Base-by-base conservation (phyloP, 1,284 basidiomycete genomes). In the Hymenochaete sp. region DNA sequence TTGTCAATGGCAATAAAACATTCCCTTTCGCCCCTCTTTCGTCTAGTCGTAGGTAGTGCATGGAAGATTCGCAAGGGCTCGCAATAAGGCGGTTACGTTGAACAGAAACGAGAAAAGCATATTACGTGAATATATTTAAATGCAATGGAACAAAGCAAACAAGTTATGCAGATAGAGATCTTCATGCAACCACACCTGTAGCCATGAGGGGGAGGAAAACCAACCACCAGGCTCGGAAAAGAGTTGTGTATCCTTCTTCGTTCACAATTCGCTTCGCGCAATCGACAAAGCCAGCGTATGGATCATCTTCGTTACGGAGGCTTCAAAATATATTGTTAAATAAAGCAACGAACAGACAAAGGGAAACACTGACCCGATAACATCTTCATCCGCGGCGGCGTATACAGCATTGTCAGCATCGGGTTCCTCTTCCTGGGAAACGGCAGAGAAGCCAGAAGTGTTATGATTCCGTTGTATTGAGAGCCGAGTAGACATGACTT, bases 391-490 rank as follows among this genome's bases (percentile, higher is more conserved):
- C 11, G 71, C 67, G 4, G 84, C 87, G 24, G 79, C 74, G 57
- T 82, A 92, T 51, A 84, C 79, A 6, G 64, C 62, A 47, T 82
- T 77, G 49, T 84, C 81, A 3, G 67, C 67, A 54, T 85, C 82
- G 2, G 75, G 77, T 44, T 82, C 81, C 22, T 77, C 75, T 51
- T 84, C 80, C 56, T 86, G 80, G 11, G 75, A 66, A 16, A 83
- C 77, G 0, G 81, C 79, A 52, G 83, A 79, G 55, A 75, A 82
- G 47, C 82, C 81, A 4, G 78, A 66, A 4, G 76, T 77, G 5
- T 79, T 77, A 51, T 86, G 81, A 55, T 91, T 93, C 45, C 89
- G 79, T 59, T 93, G 90, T 38, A 93, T 81, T 11, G 84, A 81
- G 11, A 93, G 70, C 49, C 89, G 72, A 10, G 84, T 87, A 9